Evolutionary conservation across 2,329 filamentous ascomycete genomes (phyloP), one percentile per base, ranked within the genome.

Genomic region (Trichoderma hamatum): DNA sequence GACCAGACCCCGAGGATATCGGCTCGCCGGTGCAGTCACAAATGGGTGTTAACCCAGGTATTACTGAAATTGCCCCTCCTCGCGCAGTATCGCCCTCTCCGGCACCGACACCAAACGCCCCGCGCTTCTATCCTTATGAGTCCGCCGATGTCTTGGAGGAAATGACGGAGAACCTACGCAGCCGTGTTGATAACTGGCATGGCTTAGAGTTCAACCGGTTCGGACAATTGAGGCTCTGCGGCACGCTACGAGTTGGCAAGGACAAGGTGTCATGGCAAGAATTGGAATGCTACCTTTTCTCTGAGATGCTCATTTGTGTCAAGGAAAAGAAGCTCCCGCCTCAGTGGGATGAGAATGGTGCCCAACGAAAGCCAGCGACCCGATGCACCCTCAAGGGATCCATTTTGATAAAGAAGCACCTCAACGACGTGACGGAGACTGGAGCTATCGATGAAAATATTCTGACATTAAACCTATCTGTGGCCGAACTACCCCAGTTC

Each of bases 261-360:
- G 96, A 99, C 80, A 94, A 94, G 73, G 86, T 95, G 72, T 94
- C 94, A 7, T 99, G 96, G 96, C 96, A 99, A 82, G 96, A 98
- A 78, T 82, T 99, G 67, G 94, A 99, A 79, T 99, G 96, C 79
- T 99, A 93, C 78, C 86, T 99, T 34, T 99, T 99, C 77, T 93
- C 92, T 5, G 96, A 99, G 82, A 99, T 99, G 96, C 91, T 99
- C 75, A 99, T 99, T 72, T 99, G 96, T 77, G 94, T 99, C 71
- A 99, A 98, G 81, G 96, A 98, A 81, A 98, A 97, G 86, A 97
- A 94, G 82, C 80, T 85, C 10, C 78, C 83, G 73, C 84, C 49
- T 2, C 78, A 80, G 28, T 94, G 92, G 87, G 90, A 89, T 62
- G 88, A 88, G 65, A 82, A 82, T 21, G 82, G 84, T 5, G 77